Conservation (phyloP, 1,139 yeast species). For the Debaryomyces psychrophilus region DNA sequence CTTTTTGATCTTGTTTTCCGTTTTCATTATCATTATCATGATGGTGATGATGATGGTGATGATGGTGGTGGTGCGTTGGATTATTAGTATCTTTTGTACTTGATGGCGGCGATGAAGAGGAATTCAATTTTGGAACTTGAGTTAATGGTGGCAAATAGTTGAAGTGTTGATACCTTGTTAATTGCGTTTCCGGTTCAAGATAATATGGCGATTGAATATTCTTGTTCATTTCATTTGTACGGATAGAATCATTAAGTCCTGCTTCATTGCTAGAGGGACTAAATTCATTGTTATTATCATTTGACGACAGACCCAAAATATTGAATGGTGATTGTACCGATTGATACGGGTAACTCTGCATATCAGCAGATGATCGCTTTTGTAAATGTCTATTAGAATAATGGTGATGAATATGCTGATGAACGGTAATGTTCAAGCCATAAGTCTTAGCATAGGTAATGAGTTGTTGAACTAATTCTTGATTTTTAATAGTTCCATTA, state of each 20-base stretch:
- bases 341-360: conserved; percentile 4
- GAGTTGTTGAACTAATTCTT: conserved; percentile 57
- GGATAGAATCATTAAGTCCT: conserved; percentile 1
- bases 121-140: conserved; percentile 68
- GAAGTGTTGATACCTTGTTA: conserved; percentile 67
- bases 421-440: conserved; percentile 68
- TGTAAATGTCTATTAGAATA: conserved; percentile 30
- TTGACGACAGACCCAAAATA: conserved; percentile 4
- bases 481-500: conserved; percentile 53
- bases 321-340: conserved; percentile 11
- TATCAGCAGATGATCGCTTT: not conserved
- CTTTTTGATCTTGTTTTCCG: not conserved
- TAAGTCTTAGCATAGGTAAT: conserved; percentile 64
- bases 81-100: not conserved
- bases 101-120: conserved; percentile 49
- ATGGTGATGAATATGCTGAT: conserved; percentile 83
- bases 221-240: conserved; percentile 5
- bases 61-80: conserved; percentile 26
- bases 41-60: conserved; percentile 35
- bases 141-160: conserved; percentile 72
- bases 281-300: conserved; percentile 6
- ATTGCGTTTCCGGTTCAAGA: conserved; percentile 59
- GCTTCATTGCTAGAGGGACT: not conserved
- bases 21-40: conserved; percentile 18
- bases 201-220: conserved; percentile 17